phyloP scores from a whole-genome alignment of 2,329 filamentous ascomycete genomes.

The Xylaria polymorpha region DNA sequence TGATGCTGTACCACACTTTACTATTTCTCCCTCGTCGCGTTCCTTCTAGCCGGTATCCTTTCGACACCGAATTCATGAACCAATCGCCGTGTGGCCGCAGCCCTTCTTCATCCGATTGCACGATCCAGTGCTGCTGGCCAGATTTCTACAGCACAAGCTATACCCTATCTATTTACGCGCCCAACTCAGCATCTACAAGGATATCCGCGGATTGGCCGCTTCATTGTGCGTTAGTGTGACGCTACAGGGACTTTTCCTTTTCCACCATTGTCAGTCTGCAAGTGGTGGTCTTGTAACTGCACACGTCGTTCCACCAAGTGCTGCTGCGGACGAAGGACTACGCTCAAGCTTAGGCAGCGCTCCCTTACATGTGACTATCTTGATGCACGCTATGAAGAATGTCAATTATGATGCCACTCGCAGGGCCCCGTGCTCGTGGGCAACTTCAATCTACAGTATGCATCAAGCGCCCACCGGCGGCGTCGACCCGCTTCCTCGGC shows the following conservation, averaged over 20 bases:
- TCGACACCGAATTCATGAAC: conserved; percentile 44
- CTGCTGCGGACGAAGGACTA: conserved; percentile 25
- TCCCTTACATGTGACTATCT: conserved; percentile 4
- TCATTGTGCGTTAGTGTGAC: conserved; percentile 43
- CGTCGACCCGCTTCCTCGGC: conserved; percentile 1
- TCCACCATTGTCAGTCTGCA: conserved; percentile 41
- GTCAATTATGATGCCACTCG: conserved; percentile 12
- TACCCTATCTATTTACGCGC: conserved; percentile 63
- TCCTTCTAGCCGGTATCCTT: conserved; percentile 34
- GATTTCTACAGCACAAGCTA: conserved; percentile 55
- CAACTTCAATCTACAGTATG: neutral
- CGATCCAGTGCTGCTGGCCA: conserved; percentile 55
- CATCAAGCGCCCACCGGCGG: neutral
- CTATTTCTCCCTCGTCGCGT: conserved; percentile 21
- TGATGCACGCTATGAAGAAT: neutral
- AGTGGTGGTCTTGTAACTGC: conserved; percentile 41
- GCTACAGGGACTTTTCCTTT: conserved; percentile 43
- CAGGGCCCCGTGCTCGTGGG: conserved; percentile 10
- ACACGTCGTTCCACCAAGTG: conserved; percentile 26
- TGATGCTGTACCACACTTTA: conserved; percentile 35
- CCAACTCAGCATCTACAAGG: conserved; percentile 56
- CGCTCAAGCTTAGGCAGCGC: conserved; percentile 4
- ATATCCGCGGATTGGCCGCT: conserved; percentile 46
- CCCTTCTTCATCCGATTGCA: conserved; percentile 61
- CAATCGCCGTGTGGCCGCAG: conserved; percentile 56